Evolutionary conservation across 2,329 filamentous ascomycete genomes (phyloP), one percentile per base, ranked within the genome.

Genomic region (Cordyceps farinosa): DNA sequence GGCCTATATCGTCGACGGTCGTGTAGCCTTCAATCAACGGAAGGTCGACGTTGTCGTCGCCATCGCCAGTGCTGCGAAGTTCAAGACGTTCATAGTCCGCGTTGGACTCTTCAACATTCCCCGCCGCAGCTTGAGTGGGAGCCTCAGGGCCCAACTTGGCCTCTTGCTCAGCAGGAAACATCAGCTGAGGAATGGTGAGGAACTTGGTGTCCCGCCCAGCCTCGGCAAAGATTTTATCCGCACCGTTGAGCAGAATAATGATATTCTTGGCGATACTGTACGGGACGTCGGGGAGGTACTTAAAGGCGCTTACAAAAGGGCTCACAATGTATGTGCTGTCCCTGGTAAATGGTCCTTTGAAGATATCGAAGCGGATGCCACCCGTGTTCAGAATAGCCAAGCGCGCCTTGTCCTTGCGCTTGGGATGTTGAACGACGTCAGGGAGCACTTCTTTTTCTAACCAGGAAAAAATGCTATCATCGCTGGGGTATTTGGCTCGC

Each of bases 331-430:
- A 98, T 0, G 90, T 91, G 4, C 88, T 89, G 73, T 99, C 95
- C 45, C 87, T 86, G 0, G 95, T 98, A 72, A 98, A 98, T 0
- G 88, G 81, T 0, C 95, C 95, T 74, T 94, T 87, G 81, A 97
- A 96, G 65, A 99, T 90, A 74, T 99, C 95, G 75, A 98, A 99
- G 51, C 95, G 90, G 67, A 99, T 87, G 3, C 90, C 91, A 32
- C 95, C 95, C 0, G 91, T 97, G 76, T 99, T 99, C 62, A 90
- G 82, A 57, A 98, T 85, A 36, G 89, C 87, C 11, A 98, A 77
- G 7, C 86, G 84, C 10, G 92, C 83, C 47, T 84, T 81, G 62
- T 87, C 81, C 30, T 82, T 79, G 4, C 88, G 82, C 38, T 81
- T 77, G 47, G 84, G 72, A 62, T 86, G 87, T 62, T 78, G 77